Evolutionary conservation across 2,329 filamentous ascomycete species (phyloP), one percentile per base, ranked within the genome.

Genomic region (Hypomyces rosellus): DNA sequence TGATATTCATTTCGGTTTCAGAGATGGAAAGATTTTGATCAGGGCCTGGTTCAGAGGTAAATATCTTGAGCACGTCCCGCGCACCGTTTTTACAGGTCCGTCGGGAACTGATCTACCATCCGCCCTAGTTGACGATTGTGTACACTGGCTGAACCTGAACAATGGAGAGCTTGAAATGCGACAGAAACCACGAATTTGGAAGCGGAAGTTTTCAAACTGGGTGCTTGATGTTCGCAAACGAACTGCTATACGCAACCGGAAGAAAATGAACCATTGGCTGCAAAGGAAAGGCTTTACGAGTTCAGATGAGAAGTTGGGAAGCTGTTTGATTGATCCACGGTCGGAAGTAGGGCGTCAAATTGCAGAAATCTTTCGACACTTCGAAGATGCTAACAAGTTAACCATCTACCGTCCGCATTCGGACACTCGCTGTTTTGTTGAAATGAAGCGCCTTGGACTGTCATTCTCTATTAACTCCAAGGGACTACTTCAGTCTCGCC

Each of bases 111-210:
- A 82, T 54, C 63, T 85, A 0, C 84, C 82, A 0, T 55, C 56
- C 0, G 58, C 68, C 0, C 65, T 87, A 0, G 55, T 82, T 0
- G 61, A 75, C 0, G 64, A 73, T 8, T 84, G 77, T 46, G 68
- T 77, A 0, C 82, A 87, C 54, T 86, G 81, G 80, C 65, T 85
- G 6, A 68, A 85, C 40, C 14, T 82, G 0, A 42, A 20, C 0
- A 61, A 53, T 0, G 53, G 59, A 0, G 43, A 55, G 0, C 46
- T 87, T 0, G 76, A 85, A 41, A 74, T 84, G 22, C 69, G 81
- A 9, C 71, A 69, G 8, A 61, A 62, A 2, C 64, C 72, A 0
- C 52, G 61, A 0, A 63, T 65, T 4, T 74, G 66, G 70, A 42
- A n/a, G 0, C 52, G 43, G 0, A 57, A 55, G 11, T 8, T 0